phyloP scores from a whole-genome alignment of 306 rosid genomes.

The Hippophae gyantsensis region DNA sequence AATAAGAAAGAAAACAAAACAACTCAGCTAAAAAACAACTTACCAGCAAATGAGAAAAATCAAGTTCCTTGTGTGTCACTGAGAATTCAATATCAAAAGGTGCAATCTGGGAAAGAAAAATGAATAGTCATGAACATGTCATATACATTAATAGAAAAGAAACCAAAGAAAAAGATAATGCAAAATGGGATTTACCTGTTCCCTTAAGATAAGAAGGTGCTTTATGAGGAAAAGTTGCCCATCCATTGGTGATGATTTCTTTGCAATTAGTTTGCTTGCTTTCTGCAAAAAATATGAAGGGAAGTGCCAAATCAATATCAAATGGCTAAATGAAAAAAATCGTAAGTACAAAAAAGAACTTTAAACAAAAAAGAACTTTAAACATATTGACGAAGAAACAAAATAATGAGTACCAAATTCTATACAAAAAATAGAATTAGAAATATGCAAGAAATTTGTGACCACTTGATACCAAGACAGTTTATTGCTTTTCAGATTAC shows the following conservation, averaged over 20 bases:
- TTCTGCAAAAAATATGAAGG: conserved; percentile 45
- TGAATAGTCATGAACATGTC: conserved; percentile 7
- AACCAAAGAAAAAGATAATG: conserved; percentile 8
- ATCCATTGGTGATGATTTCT: conserved; percentile 88
- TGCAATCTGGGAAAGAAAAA: conserved; percentile 60
- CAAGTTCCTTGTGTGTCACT: conserved; percentile 95
- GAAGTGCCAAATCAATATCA: not conserved
- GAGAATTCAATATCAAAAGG: conserved; percentile 90
- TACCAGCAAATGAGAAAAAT: conserved; percentile 97
- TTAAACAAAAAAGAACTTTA: too few species aligned
- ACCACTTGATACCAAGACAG: conserved; percentile 4
- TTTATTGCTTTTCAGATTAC: conserved; percentile 18
- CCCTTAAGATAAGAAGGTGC: conserved; percentile 89
- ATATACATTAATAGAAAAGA: conserved; percentile 12
- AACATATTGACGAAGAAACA: not conserved
- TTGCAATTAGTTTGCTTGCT: conserved; percentile 83
- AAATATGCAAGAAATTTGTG: conserved; percentile 2
- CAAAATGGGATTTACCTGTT: conserved; percentile 55
- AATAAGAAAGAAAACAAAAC: conserved; percentile 1
- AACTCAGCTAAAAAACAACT: conserved; percentile 33
- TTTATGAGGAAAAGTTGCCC: conserved; percentile 96
- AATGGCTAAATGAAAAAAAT: not conserved
- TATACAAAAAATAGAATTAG: not conserved
- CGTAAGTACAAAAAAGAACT: too few species aligned
- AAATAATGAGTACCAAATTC: not conserved